Evolutionary conservation across 176 grass and related monocot genomes (phyloP).

Genomic region (Bolboschoenus planiculmis): DNA sequence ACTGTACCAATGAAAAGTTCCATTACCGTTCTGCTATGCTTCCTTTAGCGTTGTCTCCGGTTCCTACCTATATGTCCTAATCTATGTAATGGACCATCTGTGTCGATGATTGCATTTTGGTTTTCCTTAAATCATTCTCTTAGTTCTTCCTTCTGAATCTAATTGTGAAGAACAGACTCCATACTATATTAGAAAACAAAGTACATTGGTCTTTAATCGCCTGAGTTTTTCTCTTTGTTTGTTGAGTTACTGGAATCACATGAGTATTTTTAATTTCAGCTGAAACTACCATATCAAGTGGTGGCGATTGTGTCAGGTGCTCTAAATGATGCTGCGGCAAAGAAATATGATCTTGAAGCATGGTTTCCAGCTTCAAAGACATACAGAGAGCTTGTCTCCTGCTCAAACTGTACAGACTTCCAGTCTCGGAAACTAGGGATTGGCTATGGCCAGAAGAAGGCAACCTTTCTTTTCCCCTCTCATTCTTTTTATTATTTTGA

Average conservation of each 20-base stretch:
- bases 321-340: slow-evolving; percentile 87
- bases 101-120: background rate
- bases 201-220: background rate
- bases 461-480: background rate
- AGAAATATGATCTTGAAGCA: slow-evolving; percentile 93
- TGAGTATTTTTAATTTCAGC: slow-evolving; percentile 31
- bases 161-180: background rate
- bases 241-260: background rate
- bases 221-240: slow-evolving; percentile 11
- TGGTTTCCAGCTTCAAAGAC: slow-evolving; percentile 96
- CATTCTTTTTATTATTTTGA: background rate
- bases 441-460: slow-evolving; percentile 87
- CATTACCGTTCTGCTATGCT: background rate
- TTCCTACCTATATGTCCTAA: background rate
- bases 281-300: slow-evolving; percentile 80
- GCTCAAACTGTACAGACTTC: slow-evolving; percentile 94
- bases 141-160: background rate
- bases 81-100: background rate
- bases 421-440: slow-evolving; percentile 91
- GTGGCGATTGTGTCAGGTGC: slow-evolving; percentile 89
- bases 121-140: background rate
- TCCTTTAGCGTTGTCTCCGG: background rate
- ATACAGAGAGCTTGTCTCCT: slow-evolving; percentile 81
- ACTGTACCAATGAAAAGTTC: background rate
- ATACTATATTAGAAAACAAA: background rate